phyloP scores from a whole-genome alignment of 805 yeast genomes.

The Maudiozyma pseudohumilis region DNA sequence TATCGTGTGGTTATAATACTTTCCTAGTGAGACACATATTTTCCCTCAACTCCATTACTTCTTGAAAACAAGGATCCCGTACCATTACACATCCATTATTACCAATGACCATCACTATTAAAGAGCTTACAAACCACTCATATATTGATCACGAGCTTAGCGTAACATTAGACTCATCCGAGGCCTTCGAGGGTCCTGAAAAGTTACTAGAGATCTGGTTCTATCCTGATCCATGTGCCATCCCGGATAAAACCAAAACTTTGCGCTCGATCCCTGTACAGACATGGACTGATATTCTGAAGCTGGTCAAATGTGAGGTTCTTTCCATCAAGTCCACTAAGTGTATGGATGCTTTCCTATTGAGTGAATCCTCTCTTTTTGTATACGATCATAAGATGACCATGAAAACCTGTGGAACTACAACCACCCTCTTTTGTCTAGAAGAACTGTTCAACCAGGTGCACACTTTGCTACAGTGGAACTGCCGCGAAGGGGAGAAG shows the following conservation, averaged over 20 bases:
- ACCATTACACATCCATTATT: too few relatives aligned
- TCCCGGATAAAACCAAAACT: constrained; percentile 31
- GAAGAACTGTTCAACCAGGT: constrained; percentile 50
- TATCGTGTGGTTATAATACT: too few relatives aligned
- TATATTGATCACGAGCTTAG: constrained; percentile 74
- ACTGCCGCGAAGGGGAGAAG: constrained; percentile 20
- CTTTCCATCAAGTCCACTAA: constrained; percentile 64
- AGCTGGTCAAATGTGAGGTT: constrained; percentile 79
- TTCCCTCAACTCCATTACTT: too few relatives aligned
- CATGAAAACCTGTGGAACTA: constrained; percentile 93
- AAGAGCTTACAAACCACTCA: constrained; percentile 32
- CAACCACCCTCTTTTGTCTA: constrained; percentile 76
- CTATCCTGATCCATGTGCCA: constrained; percentile 36
- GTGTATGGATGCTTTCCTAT: constrained; percentile 68
- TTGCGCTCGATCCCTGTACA: constrained; percentile 55
- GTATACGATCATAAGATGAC: constrained; percentile 80
- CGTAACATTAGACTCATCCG: constrained; percentile 71
- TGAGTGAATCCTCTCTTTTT: constrained; percentile 83
- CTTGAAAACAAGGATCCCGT: too few relatives aligned
- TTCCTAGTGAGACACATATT: too few relatives aligned
- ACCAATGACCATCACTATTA: constrained; percentile 30
- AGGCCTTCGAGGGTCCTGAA: constrained; percentile 96
- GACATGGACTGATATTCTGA: constrained; percentile 65
- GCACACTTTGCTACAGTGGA: constrained; percentile 34
- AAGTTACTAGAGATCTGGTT: constrained; percentile 88